phyloP scores from a whole-genome alignment of 768 basidiomycete genomes.

The Boletus rubroflammeus region DNA sequence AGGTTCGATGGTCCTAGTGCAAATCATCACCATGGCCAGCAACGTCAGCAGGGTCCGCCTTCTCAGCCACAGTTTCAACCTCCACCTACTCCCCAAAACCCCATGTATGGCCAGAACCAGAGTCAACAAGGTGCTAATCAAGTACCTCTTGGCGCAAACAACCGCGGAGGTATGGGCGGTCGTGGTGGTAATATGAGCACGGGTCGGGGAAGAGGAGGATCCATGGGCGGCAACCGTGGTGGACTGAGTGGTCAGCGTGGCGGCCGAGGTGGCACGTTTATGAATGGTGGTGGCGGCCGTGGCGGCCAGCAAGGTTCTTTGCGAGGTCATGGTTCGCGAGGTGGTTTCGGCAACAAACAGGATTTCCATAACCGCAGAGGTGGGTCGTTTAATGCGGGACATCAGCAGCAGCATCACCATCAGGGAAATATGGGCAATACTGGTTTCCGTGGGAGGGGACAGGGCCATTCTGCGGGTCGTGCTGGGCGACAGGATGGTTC shows the following conservation, averaged over 20 bases:
- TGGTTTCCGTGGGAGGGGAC: conserved; percentile 60
- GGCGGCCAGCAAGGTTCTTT: conserved; percentile 48
- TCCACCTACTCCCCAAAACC: conserved; percentile 26
- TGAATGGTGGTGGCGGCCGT: conserved; percentile 38
- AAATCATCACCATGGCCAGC: conserved; percentile 38
- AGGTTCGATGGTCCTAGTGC: conserved; percentile 79
- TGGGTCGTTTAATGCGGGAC: conserved; percentile 57
- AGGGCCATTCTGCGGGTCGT: conserved; percentile 44
- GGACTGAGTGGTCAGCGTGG: conserved; percentile 42
- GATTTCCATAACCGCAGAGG: conserved; percentile 63
- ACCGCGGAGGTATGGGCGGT: conserved; percentile 45
- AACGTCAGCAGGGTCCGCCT: conserved; percentile 45
- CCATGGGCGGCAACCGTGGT: conserved; percentile 43
- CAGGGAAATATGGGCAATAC: conserved; percentile 37
- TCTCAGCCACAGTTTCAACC: conserved; percentile 60
- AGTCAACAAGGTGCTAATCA: conserved; percentile 44
- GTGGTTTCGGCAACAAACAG: conserved; percentile 59
- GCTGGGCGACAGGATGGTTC: conserved; percentile 38
- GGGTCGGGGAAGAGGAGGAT: conserved; percentile 45
- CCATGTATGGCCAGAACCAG: conserved; percentile 31
- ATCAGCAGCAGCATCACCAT: conserved; percentile 34
- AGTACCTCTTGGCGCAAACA: conserved; percentile 38
- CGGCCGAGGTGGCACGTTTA: conserved; percentile 38
- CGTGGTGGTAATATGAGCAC: conserved; percentile 37
- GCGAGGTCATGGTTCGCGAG: conserved; percentile 62